Base-by-base conservation (phyloP, 352 stramenopile genomes). In the Phytophthora melonis region DNA sequence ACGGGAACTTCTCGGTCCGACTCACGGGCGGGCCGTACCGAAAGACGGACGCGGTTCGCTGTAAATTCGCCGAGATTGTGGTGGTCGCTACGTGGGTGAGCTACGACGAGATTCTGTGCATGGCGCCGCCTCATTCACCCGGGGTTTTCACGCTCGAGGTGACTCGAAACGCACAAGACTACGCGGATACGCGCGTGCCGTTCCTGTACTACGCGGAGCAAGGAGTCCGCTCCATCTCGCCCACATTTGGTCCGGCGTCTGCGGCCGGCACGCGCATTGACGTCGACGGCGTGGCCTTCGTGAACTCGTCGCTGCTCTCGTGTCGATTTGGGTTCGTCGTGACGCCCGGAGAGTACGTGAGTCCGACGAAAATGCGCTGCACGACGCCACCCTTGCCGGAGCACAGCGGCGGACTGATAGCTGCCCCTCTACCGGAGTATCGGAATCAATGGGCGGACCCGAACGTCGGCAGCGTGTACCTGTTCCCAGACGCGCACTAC, bases 111-210 rank as follows among this genome's bases (percentile, higher is more conserved):
- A 82, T 98, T 14, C 62, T 78, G 36, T 98, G 76, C 50, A 84
- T 79, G 23, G 89, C 93, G n/a, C 93, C 91, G 23, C 79, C 84
- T 0, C 83, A 97, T 41, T 39, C 61, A 3, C 58, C 83, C 0
- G 95, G 95, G 0, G 68, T 92, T 0, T 94, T 97, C 52, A 75
- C 83, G 2, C 76, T 99, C 0, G 76, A 97, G 66, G 83, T 99
- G 30, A 93, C 92, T 21, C 71, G 91, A 49, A 99, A 99, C 72
- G 92, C 88, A 32, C 95, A 98, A 74, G 94, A 99, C 70, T 99
- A 97, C 69, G 90, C 86, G 0, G 68, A 89, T 49, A 84, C 75
- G 1, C 67, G 70, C 0, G 52, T 89, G 3, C 72, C 84, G 3
- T 98, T 98, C 65, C 69, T 84, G 19, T 98, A 93, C 73, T 98